Base-by-base conservation (phyloP, 73 alveolate species). In the Uronychia binucleata region DNA sequence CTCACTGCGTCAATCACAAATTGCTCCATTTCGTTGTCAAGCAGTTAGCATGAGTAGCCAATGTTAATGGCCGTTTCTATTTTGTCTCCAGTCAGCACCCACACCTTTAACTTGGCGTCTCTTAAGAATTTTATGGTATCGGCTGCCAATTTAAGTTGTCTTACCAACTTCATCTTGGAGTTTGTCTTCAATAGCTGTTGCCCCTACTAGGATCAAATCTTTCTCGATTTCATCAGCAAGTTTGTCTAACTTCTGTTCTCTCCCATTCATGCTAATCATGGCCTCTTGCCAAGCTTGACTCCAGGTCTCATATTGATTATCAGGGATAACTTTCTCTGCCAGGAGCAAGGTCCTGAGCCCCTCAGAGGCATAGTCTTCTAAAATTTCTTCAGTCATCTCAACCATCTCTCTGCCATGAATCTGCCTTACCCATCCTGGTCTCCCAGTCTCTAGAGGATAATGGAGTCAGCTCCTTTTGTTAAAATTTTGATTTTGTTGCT, bases 21-120 rank as follows among this genome's bases (percentile, higher is more conserved):
- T 30, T 78, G 60, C 26, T 80, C 81, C 88, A 60, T 79, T 29
- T 78, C 82, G 34, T 78, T 79, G 31, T 59, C 30, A 25, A 86
- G 93, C 30, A 86, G 77, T 35, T 86, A 29, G 34, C 93, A 86
- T 28, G 93, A 86, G 57, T 86, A 97, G 0, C 96, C 93, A n/a
- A 92, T 83, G 58, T 85, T 92, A 58, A 91, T 88, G 14, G 95
- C 98, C 26, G 99, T 97, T 80, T 93, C 98, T 78, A 95, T 90
- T 92, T 97, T 97, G 86, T 97, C 99, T 28, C 99, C 99, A 14
- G 99, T 97, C 75, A 97, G 85, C 58, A 97, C 98, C 99, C 99
- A 97, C 27, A 97, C 92, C 81, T 97, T 97, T 33, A 90, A 79
- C 14, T 85, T 92, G 0, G 95, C 95, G 0, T 84, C n/a, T 80